phyloP scores from a whole-genome alignment of 495 filamentous ascomycete species.

The Lasiosphaeria ovina region DNA sequence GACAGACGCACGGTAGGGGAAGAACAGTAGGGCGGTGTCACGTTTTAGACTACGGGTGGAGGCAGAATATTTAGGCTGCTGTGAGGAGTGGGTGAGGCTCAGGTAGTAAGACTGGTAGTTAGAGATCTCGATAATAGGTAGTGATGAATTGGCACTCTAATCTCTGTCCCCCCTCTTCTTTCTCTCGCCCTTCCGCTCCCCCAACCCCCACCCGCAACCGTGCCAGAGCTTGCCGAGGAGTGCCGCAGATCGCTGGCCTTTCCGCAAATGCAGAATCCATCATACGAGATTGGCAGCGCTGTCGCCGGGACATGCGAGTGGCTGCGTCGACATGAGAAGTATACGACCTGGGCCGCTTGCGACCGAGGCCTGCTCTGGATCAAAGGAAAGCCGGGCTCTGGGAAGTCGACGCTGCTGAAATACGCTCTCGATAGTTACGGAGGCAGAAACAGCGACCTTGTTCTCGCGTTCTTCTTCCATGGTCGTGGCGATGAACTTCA shows the following conservation, averaged over 20 bases:
- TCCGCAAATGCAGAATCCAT: conserved; percentile 27
- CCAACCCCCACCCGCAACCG: conserved; percentile 4
- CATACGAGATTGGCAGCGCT: conserved; percentile 20
- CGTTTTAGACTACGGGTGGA: no score
- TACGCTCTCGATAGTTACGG: conserved; percentile 22
- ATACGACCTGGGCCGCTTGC: conserved; percentile 31
- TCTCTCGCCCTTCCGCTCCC: no score
- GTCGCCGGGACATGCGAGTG: conserved; percentile 34
- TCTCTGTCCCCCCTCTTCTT: no score
- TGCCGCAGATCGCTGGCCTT: conserved; percentile 25
- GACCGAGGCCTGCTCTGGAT: conserved; percentile 44
- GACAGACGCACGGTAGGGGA: no score
- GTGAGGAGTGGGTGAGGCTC: no score
- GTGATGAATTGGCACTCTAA: no score
- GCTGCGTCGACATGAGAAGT: conserved; percentile 33
- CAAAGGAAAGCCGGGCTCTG: conserved; percentile 48
- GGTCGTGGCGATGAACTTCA: conserved; percentile 35
- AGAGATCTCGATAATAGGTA: no score
- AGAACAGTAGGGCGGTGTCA: no score
- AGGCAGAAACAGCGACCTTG: conserved; percentile 14
- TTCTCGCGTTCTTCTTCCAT: conserved; percentile 39
- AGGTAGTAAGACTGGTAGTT: no score
- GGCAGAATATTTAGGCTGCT: no score
- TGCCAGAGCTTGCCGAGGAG: conserved; percentile 6
- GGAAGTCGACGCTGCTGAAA: conserved; percentile 48